Conservation (phyloP, 441 rosid genomes). For the Syzygium malaccense region DNA sequence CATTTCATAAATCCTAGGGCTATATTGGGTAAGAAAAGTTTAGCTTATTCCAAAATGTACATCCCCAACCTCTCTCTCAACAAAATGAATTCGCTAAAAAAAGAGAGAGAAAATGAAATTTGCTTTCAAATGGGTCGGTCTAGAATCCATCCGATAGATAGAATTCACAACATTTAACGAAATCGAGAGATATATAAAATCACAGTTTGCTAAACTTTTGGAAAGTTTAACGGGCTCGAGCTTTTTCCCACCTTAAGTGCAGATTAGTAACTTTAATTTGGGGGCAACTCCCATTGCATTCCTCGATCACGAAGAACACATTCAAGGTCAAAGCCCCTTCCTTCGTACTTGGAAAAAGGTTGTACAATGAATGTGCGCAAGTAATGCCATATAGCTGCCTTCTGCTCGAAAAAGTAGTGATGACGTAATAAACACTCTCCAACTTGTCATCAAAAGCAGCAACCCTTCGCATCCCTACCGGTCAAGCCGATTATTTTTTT, state of each 20-base stretch:
- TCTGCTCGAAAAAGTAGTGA: neutral
- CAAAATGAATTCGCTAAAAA: neutral
- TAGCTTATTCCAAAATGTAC: neutral
- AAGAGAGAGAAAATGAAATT: neutral
- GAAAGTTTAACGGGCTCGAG: neutral
- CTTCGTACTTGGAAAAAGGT: neutral
- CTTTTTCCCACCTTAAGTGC: neutral
- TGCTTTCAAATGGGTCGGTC: neutral
- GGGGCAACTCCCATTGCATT: neutral
- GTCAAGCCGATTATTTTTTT: neutral
- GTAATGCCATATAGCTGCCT: neutral
- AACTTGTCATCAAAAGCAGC: neutral
- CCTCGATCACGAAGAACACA: neutral
- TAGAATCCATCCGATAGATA: neutral
- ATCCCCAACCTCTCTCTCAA: neutral
- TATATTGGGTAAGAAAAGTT: neutral
- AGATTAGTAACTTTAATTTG: neutral
- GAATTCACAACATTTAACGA: neutral
- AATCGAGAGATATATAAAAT: neutral
- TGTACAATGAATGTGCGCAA: neutral
- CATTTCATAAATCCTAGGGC: neutral
- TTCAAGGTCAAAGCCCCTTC: neutral
- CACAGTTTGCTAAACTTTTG: neutral
- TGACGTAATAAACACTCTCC: neutral
- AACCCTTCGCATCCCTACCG: neutral